Evolutionary conservation across 352 stramenopile species (phyloP), one percentile per base, ranked within the genome.

Genomic region (Phytophthora idaei): DNA sequence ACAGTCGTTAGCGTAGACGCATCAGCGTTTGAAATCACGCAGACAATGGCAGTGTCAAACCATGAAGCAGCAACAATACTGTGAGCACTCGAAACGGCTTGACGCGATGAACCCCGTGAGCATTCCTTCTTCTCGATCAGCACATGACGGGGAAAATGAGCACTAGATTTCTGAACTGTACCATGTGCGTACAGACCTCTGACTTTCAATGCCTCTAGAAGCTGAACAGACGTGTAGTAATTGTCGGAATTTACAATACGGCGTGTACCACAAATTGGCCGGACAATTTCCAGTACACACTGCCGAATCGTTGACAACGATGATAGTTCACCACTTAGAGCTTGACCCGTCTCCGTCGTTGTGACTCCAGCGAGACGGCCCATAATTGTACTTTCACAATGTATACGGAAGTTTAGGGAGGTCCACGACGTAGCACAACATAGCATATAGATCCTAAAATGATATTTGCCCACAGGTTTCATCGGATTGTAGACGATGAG

Each of bases 191-290:
- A 74, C 2, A 78, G 17, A 0, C 67, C 63, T 17, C 67, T 73
- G 17, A 73, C 6, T 25, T 59, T 44, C 14, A 81, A 15, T 5
- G 31, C 50, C 5, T 63, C 31, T 10, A 78, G 56, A 11, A 81
- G 48, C n/a, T 71, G 53, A 17, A 73, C 59, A 2, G 65, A 78
- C 0, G 73, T 81, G 53, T 77, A 81, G 47, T 65, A 81, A 44
- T 77, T 76, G 46, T 76, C 70, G 0, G 49, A 68, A 36, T 78
- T 78, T n/a, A 81, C 50, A 9, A 78, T 61, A 1, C 73, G 57
- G 1, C 61, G 53, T 1, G 62, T 58, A 21, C 14, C 8, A 54
- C 67, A 64, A n/a, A 76, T 32, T 8, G 66, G 69, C 9, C 47
- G 57, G 10, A 47, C 65, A 1, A 81, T 54, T 47, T 81, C 65